Percentiles rank a stretch among this genome's conserved stretches.
phyloP scores from a whole-genome alignment of 371 early-diverging fungal genomes.

The Syncephalastrum sp. region DNA sequence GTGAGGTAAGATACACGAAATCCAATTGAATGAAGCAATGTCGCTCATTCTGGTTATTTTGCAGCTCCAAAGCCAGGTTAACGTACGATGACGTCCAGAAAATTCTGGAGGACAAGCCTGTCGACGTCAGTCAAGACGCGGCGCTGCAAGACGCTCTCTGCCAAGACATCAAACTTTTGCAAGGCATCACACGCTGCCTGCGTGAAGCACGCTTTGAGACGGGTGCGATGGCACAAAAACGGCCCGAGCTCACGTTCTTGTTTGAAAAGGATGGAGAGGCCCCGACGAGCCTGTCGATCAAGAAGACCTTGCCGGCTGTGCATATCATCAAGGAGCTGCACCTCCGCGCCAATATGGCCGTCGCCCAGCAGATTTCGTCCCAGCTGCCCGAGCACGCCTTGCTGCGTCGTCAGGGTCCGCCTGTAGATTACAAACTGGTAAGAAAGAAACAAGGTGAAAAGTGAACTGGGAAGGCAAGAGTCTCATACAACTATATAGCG shows the following conservation, averaged over 20 bases:
- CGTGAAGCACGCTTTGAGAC: constrained; percentile 61
- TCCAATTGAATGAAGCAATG: neutral
- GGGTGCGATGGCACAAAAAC: constrained; percentile 68
- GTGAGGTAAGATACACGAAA: constrained; percentile 51
- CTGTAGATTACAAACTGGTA: constrained; percentile 39
- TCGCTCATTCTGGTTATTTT: neutral
- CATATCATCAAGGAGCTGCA: constrained; percentile 72
- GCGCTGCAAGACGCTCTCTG: constrained; percentile 3
- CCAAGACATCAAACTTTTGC: constrained; percentile 67
- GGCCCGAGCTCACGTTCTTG: constrained; percentile 66
- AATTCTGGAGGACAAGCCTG: constrained; percentile 58
- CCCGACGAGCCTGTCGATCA: constrained; percentile 4
- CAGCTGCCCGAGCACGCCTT: constrained; percentile 82
- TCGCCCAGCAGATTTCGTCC: constrained; percentile 79
- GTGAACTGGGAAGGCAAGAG: neutral
- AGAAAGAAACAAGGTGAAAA: neutral
- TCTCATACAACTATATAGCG: constrained; percentile 16
- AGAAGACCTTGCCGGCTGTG: constrained; percentile 6
- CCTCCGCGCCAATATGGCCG: constrained; percentile 87
- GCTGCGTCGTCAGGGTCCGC: constrained; percentile 72
- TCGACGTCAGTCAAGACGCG: neutral
- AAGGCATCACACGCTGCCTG: constrained; percentile 76
- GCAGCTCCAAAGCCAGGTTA: constrained; percentile 59
- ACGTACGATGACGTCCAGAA: constrained; percentile 87
- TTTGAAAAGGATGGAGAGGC: constrained; percentile 47